Base-by-base conservation (phyloP, 177 flowering plant species). In the Vitis hybrid region DNA sequence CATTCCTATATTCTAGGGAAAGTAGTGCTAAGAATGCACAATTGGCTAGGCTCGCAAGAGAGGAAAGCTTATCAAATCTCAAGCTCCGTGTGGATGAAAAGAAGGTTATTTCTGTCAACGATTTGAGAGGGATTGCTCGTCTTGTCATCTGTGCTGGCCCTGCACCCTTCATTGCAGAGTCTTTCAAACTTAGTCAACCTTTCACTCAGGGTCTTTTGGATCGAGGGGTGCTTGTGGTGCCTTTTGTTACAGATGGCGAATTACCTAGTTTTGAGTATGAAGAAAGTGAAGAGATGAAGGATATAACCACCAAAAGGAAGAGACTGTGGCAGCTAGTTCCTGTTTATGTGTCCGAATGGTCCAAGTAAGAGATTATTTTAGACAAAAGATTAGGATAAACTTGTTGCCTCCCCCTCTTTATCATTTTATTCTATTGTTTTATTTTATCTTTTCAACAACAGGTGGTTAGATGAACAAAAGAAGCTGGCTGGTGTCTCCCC, bases 381-480 rank as follows among this genome's bases (percentile, higher is more conserved):
- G 18, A 6, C 30, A 46, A 46, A 21, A 51, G 30, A 12, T 18
- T 50, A 30, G 46, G 14, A 16, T 51, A 14, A 30, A 5, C 11
- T 13, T 51, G 35, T 11, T 76, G 13, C 27, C 1, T 52, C 30
- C 21, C 51, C 54, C 52, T 64, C 13, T 67, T 11, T 52, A 1
- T 30, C 30, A 32, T 46, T 74, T 64, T 56, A 18, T 63, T 6
- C 48, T 63, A 8, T 40, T 32, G 11, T 62, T 15, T 66, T 46
- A 48, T 59, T 30, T 68, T 27, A 58, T 60, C 54, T 59, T 60
- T 52, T 11, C 52, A 21, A 62, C 50, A n/a, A 74, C 83, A 95
- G 99, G 81, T 95, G 99, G 98, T 73, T 95, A 70, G 92, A 93
- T 75, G 93, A 93, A 32, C 99, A 95, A 73, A 93, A 93, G 91